phyloP scores from a whole-genome alignment of 2,329 filamentous ascomycete species.

The Sclerotinia spermophila region DNA sequence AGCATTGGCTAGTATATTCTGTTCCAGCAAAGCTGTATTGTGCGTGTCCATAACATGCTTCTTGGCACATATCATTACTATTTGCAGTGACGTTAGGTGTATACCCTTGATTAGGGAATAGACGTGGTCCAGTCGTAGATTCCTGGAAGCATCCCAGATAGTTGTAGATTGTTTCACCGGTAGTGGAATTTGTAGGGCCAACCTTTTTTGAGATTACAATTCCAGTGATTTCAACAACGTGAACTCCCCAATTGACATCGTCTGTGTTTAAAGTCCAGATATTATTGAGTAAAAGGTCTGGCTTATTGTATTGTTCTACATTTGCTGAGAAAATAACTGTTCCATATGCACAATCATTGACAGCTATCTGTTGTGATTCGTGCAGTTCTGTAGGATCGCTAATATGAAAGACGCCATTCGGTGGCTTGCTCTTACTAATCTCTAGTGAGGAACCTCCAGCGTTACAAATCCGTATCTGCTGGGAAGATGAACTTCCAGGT shows the following conservation, averaged over 20 bases:
- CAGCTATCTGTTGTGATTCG: slow-evolving; percentile 32
- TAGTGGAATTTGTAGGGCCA: slow-evolving; percentile 13
- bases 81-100: slow-evolving; percentile 29
- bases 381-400: slow-evolving; percentile 32
- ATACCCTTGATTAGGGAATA: slow-evolving; percentile 35
- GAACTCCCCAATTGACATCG: slow-evolving; percentile 39
- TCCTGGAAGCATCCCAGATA: slow-evolving; percentile 39
- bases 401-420: slow-evolving; percentile 28
- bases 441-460: slow-evolving; percentile 35
- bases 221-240: slow-evolving; percentile 33
- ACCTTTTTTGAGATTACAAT: slow-evolving; percentile 20
- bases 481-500: slow-evolving; percentile 30
- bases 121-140: slow-evolving; percentile 30
- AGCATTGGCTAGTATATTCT: slow-evolving; percentile 35
- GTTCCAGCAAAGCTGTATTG: slow-evolving; percentile 36
- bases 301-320: slow-evolving; percentile 30
- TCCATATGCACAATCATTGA: slow-evolving; percentile 33
- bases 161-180: slow-evolving; percentile 27
- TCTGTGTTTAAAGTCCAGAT: slow-evolving; percentile 41
- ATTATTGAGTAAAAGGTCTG: slow-evolving; percentile 27
- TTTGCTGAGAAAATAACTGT: slow-evolving; percentile 32
- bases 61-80: slow-evolving; percentile 31
- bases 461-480: slow-evolving; percentile 35
- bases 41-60: slow-evolving; percentile 36
- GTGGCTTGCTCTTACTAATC: slow-evolving; percentile 37